phyloP scores from a whole-genome alignment of 2,329 filamentous ascomycete genomes.

The Verticillium longisporum region DNA sequence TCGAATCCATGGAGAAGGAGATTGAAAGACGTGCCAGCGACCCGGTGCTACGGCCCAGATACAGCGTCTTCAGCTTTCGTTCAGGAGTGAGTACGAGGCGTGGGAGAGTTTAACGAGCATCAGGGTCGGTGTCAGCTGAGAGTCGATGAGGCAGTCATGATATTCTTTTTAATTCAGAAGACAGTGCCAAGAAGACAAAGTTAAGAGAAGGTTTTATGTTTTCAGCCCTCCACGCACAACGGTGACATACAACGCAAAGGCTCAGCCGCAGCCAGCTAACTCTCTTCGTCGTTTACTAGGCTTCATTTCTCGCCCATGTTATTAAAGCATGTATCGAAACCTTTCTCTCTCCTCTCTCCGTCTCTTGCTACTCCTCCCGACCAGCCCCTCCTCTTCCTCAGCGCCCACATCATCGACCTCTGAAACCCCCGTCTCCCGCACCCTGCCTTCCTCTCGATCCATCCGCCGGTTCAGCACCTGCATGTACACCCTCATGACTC shows the following conservation, averaged over 20 bases:
- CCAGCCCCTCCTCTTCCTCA: not conserved
- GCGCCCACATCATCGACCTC: not conserved
- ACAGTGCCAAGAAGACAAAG: not conserved
- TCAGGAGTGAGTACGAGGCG: not conserved
- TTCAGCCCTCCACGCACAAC: too few relatives aligned
- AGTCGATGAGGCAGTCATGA: not conserved
- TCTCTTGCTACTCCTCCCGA: not conserved
- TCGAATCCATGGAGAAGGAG: not conserved
- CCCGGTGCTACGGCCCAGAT: not conserved
- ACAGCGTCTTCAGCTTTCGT: not conserved
- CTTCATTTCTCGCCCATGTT: not conserved
- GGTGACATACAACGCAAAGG: too few relatives aligned
- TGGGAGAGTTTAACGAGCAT: not conserved
- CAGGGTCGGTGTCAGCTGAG: not conserved
- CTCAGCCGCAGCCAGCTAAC: not conserved
- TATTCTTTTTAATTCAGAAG: not conserved
- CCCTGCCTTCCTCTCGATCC: conserved; percentile 24
- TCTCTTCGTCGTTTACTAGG: not conserved
- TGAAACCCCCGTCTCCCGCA: not conserved
- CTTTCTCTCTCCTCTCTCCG: conserved; percentile 19
- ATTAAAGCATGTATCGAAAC: conserved; percentile 42
- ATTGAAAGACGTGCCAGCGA: not conserved
- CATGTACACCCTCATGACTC: conserved; percentile 46
- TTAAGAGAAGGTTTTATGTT: too few relatives aligned
- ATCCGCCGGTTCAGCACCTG: conserved; percentile 40